Conservation (phyloP, 176 grass and related monocot species). For the Musa itinerans region DNA sequence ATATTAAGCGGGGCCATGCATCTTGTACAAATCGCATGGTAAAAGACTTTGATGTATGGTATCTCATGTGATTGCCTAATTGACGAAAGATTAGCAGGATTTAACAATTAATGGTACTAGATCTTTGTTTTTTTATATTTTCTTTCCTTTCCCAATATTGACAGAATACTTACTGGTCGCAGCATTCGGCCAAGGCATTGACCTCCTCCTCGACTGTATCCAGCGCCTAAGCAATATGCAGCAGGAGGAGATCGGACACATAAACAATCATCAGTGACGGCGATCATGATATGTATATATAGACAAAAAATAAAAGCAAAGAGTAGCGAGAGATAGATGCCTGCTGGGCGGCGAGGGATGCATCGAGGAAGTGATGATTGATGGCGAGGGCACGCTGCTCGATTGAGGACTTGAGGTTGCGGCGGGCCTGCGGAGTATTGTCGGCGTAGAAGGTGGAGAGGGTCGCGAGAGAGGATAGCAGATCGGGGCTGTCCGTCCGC, state of each 20-base stretch:
- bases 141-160: background rate
- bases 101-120: background rate
- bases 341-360: conserved; percentile 68
- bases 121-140: background rate
- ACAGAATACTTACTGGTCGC: conserved; percentile 57
- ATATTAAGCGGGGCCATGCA: background rate
- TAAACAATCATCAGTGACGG: background rate
- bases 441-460: conserved; percentile 87
- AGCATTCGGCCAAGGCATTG: conserved; percentile 56
- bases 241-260: conserved; percentile 2
- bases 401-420: conserved; percentile 93
- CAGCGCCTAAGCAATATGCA: conserved; percentile 43
- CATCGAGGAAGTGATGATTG: conserved; percentile 85
- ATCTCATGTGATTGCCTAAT: background rate
- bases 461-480: conserved; percentile 69
- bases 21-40: background rate
- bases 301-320: background rate
- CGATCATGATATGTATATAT: background rate
- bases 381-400: conserved; percentile 84
- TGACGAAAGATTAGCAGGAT: background rate
- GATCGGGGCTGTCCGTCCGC: conserved; percentile 83
- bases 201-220: conserved; percentile 87
- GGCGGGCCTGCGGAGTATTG: conserved; percentile 82
- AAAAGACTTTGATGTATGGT: background rate
- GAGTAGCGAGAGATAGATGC: conserved; percentile 7